A percentile compares a stretch with the other conserved stretches of the same genome.
Evolutionary conservation across 163 green algal genomes (phyloP).

Genomic region (Chloroidium sp.): DNA sequence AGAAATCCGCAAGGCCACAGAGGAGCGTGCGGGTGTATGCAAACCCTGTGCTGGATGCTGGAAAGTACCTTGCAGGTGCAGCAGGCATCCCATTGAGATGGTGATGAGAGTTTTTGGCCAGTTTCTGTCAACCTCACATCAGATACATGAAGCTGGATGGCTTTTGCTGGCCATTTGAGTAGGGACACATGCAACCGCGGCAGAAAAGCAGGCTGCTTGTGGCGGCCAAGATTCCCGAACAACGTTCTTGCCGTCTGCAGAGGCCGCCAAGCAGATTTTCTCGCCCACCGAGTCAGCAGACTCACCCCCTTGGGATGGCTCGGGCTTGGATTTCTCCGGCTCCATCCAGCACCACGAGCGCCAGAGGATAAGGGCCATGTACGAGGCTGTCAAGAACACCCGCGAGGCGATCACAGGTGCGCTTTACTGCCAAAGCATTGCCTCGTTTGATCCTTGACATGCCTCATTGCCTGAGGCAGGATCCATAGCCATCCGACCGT

Average conservation of each 20-base stretch:
- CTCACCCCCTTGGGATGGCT: background rate
- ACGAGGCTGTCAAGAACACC: background rate
- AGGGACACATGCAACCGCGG: too few species aligned
- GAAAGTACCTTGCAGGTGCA: too few species aligned
- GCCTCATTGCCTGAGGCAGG: background rate
- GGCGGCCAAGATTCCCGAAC: background rate
- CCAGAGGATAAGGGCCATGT: background rate
- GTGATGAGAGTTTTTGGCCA: too few species aligned
- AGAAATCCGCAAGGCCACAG: too few species aligned
- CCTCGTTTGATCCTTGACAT: background rate
- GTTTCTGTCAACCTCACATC: too few species aligned
- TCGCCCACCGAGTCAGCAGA: background rate
- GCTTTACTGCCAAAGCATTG: background rate
- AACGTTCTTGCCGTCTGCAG: background rate
- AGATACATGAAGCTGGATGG: too few species aligned
- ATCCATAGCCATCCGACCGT: background rate
- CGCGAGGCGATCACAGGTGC: background rate
- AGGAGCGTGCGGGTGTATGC: too few species aligned
- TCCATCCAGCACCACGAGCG: background rate
- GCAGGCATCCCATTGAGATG: too few species aligned
- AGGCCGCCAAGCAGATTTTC: conserved; percentile 3
- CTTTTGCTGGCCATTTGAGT: too few species aligned
- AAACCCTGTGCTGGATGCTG: too few species aligned
- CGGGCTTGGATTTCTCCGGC: background rate
- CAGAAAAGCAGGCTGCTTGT: too few species aligned